phyloP scores from a whole-genome alignment of 1,139 yeast genomes.

The Blastobotrys niveus region DNA sequence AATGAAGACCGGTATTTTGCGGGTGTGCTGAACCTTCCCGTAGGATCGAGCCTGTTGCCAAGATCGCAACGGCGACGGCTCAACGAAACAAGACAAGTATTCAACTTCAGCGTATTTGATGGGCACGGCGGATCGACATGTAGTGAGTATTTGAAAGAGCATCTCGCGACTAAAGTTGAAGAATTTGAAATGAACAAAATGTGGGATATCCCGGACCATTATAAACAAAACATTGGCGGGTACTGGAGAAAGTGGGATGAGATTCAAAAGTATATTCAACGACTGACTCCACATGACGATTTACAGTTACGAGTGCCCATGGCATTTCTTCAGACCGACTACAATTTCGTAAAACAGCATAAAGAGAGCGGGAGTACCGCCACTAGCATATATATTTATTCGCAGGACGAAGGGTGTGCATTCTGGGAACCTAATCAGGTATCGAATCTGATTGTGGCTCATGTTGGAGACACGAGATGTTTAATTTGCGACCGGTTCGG shows the following conservation, averaged over 20 bases:
- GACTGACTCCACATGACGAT: constrained; percentile 46
- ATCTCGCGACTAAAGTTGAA: constrained; percentile 56
- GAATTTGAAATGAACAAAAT: constrained; percentile 35
- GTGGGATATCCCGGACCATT: constrained; percentile 46
- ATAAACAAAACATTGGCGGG: constrained; percentile 59
- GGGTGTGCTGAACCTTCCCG: constrained; percentile 46
- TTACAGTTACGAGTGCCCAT: constrained; percentile 54
- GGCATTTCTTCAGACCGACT: constrained; percentile 59
- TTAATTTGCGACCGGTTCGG: constrained; percentile 58
- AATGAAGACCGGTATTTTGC: constrained; percentile 80
- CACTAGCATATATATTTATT: constrained; percentile 68
- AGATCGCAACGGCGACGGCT: constrained; percentile 23
- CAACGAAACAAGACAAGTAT: constrained; percentile 36
- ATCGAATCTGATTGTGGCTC: constrained; percentile 70
- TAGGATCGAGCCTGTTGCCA: constrained; percentile 35
- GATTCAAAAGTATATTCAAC: constrained; percentile 41
- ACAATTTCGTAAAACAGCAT: constrained; percentile 31
- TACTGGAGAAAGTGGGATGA: constrained; percentile 82
- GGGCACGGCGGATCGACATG: constrained; percentile 92
- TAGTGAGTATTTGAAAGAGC: constrained; percentile 50
- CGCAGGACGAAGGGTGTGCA: constrained; percentile 39
- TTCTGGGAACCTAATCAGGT: constrained; percentile 70
- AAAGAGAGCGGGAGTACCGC: constrained; percentile 72
- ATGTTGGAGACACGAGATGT: constrained; percentile 94
- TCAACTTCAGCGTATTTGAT: constrained; percentile 74